Conservation (phyloP, 2,329 filamentous ascomycete genomes). For the Aspergillus tamarii region DNA sequence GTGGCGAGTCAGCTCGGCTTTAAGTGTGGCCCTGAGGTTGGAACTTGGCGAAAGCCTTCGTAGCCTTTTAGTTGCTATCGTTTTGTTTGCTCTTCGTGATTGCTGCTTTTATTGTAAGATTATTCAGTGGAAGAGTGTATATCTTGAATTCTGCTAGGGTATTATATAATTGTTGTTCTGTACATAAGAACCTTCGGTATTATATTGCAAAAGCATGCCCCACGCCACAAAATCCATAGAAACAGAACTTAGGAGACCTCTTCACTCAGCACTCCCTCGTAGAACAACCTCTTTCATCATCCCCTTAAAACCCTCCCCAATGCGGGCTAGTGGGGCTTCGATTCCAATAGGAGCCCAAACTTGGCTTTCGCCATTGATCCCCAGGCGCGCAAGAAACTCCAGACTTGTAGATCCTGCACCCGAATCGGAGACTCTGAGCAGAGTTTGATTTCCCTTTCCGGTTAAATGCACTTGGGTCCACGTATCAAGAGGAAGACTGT, state of each 20-base stretch:
- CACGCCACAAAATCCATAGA: background rate
- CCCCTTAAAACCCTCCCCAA: background rate
- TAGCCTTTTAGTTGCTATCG: background rate
- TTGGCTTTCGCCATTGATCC: background rate
- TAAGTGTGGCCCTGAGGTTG: background rate
- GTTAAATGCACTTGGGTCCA: conserved; percentile 29
- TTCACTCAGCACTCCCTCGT: background rate
- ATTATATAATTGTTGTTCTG: background rate
- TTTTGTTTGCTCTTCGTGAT: background rate
- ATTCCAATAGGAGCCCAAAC: background rate
- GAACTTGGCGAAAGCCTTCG: background rate
- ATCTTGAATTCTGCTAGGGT: background rate
- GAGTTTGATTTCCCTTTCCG: background rate
- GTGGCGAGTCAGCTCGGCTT: background rate
- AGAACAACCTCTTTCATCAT: background rate
- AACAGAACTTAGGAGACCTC: background rate
- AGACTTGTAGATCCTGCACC: background rate
- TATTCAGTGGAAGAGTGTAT: background rate
- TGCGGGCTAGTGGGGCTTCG: background rate
- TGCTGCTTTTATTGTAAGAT: background rate
- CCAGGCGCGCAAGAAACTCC: background rate
- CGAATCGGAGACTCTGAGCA: background rate
- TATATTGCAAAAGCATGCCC: background rate
- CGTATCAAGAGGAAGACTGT: conserved; percentile 40
- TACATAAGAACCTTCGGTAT: background rate